These are phyloP conservation scores for Glycine latifolia DNA, from an alignment of 306 rosid species.

Conservation along the genomic window DNA sequence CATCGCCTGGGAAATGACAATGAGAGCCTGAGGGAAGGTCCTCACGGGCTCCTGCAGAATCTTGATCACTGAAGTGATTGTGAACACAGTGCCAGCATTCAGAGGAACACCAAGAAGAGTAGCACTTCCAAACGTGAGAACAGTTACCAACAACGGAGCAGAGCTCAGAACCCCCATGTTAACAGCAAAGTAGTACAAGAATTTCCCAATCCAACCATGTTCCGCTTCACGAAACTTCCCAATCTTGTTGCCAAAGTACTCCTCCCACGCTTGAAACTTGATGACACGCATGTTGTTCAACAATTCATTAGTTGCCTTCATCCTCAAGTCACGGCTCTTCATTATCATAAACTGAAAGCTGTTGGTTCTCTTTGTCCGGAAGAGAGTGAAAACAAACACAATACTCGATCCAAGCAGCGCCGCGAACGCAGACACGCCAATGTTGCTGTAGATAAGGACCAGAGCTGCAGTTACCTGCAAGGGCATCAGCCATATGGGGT, in stretches of 20 bases:
- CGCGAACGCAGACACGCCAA: slow-evolving; percentile 63
- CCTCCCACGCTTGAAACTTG: slow-evolving; percentile 96
- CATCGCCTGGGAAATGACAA: slow-evolving; percentile 75
- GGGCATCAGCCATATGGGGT: slow-evolving; percentile 83
- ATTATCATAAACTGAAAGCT: slow-evolving; percentile 65
- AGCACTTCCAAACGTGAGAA: slow-evolving; percentile 76
- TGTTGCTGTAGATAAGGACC: slow-evolving; percentile 60
- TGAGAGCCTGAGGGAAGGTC: slow-evolving; percentile 81
- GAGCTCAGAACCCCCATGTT: slow-evolving; percentile 60
- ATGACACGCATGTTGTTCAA: slow-evolving; percentile 84
- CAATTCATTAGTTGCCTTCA: slow-evolving; percentile 89
- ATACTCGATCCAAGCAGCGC: slow-evolving; percentile 56
- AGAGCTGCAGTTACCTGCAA: slow-evolving; percentile 69
- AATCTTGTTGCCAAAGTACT: slow-evolving; percentile 69
- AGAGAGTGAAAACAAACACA: slow-evolving; percentile 55
- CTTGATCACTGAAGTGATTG: slow-evolving; percentile 75
- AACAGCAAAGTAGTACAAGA: slow-evolving; percentile 68
- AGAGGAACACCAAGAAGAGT: slow-evolving; percentile 61
- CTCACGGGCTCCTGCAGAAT: slow-evolving; percentile 86
- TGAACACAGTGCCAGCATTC: slow-evolving; percentile 74
- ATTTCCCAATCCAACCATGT: slow-evolving; percentile 78
- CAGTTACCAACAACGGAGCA: slow-evolving; percentile 62
- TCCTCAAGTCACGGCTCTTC: slow-evolving; percentile 78
- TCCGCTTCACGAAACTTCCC: slow-evolving; percentile 63
- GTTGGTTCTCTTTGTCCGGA: slow-evolving; percentile 59